Percentiles rank a stretch among this genome's conserved stretches.
phyloP scores from a whole-genome alignment of 164 flowering plant genomes.

The Aristolochia californica region DNA sequence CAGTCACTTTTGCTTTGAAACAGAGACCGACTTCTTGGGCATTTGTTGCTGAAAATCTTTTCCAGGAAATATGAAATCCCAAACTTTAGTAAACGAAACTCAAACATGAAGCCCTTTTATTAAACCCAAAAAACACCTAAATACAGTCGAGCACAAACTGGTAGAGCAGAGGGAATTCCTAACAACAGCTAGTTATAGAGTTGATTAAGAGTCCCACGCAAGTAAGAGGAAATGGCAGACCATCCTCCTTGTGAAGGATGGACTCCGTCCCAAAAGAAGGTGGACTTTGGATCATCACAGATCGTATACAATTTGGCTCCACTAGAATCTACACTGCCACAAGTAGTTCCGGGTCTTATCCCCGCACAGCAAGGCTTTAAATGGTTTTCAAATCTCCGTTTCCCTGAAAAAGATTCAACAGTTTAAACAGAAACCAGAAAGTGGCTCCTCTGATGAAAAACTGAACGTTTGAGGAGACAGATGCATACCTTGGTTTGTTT shows the following conservation, averaged over 20 bases:
- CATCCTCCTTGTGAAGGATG: conserved; percentile 16
- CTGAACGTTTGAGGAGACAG: too few relatives aligned
- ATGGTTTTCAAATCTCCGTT: conserved; percentile 9
- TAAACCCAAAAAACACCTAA: too few relatives aligned
- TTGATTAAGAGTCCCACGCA: conserved; percentile 2
- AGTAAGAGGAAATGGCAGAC: conserved; percentile 4
- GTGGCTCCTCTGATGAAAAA: too few relatives aligned
- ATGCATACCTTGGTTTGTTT: neutral
- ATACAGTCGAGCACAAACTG: too few relatives aligned
- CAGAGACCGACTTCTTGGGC: too few relatives aligned
- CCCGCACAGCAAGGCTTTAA: conserved; percentile 15
- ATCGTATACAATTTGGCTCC: conserved; percentile 6
- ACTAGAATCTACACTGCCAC: conserved; percentile 8
- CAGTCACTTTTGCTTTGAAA: too few relatives aligned
- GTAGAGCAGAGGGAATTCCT: too few relatives aligned
- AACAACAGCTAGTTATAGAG: neutral
- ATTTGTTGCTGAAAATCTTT: too few relatives aligned
- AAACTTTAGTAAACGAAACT: too few relatives aligned
- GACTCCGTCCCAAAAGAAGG: conserved; percentile 15
- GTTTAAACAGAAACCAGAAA: too few relatives aligned
- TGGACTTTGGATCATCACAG: conserved; percentile 5
- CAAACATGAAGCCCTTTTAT: too few relatives aligned
- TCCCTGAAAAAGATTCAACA: neutral
- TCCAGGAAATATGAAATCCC: too few relatives aligned
- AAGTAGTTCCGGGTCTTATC: neutral